A percentile compares a stretch with the other conserved stretches of the same genome.
Conservation (phyloP, 2,329 filamentous ascomycete genomes). For the Monilinia polystroma region DNA sequence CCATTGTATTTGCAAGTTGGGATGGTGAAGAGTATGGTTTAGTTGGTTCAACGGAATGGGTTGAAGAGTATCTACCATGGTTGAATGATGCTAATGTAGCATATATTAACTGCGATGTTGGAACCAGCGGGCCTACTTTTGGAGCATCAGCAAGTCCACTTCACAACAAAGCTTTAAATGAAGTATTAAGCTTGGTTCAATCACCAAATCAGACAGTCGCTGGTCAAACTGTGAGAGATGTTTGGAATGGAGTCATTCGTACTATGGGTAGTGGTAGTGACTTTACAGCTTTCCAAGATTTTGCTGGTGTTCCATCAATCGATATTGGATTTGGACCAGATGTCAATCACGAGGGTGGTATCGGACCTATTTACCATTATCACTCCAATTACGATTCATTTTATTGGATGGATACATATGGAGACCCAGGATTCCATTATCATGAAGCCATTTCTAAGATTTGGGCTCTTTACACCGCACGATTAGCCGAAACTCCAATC, state of each 20-base stretch:
- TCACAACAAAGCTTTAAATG: slow-evolving; percentile 60
- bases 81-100: slow-evolving; percentile 63
- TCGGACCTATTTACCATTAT: slow-evolving; percentile 65
- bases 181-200: slow-evolving; percentile 52
- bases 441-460: slow-evolving; percentile 59
- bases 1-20: slow-evolving; percentile 81
- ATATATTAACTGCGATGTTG: slow-evolving; percentile 83
- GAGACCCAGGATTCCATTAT: slow-evolving; percentile 64
- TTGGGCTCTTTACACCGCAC: slow-evolving; percentile 50
- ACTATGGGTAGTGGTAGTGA: slow-evolving; percentile 66
- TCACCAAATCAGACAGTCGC: slow-evolving; percentile 42
- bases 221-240: slow-evolving; percentile 44
- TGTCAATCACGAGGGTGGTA: slow-evolving; percentile 34
- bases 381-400: slow-evolving; percentile 84
- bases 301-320: slow-evolving; percentile 50
- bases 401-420: slow-evolving; percentile 78
- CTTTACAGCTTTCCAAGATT: slow-evolving; percentile 66
- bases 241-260: slow-evolving; percentile 53
- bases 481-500: slow-evolving; percentile 51
- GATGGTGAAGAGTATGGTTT: slow-evolving; percentile 78
- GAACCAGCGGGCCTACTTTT: slow-evolving; percentile 57
- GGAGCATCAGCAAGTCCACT: slow-evolving; percentile 58
- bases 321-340: slow-evolving; percentile 54
- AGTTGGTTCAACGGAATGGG: slow-evolving; percentile 81
- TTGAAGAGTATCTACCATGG: slow-evolving; percentile 80